Evolutionary conservation across 139 green algal species (phyloP), one percentile per base, ranked within the genome.

Genomic region (Axilococcus clingmanii): DNA sequence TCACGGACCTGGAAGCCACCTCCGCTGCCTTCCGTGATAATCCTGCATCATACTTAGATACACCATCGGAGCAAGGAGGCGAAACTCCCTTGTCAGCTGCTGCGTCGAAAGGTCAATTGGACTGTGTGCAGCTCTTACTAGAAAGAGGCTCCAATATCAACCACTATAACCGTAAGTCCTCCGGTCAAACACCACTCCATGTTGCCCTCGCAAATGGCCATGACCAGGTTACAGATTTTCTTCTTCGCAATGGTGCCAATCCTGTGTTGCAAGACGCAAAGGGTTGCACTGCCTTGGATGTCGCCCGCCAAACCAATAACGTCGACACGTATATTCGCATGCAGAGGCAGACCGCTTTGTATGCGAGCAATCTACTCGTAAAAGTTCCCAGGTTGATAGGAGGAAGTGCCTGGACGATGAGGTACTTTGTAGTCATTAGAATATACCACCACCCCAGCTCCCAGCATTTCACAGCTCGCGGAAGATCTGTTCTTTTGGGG

Each of bases 211-310:
- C 55, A 6, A 51, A 65, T 30, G 41, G 46, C 20, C 50, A 73
- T 28, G 52, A 54, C 23, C 23, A 42, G 6, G 25, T 74, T 24
- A 50, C 49, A n/a, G 68, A 72, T 19, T 24, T 74, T 55, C 57
- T 79, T 41, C 37, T 79, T 36, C 20, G 37, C 5, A 20, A 46
- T 15, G 57, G 59, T 14, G 61, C 61, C 7, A 73, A 66, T 27
- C 66, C 70, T 16, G 73, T 77, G 24, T 24, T 78, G 2, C 67
- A 78, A 24, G 78, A 78, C 57, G 19, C 22, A 12, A 62, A 57
- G 58, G 66, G 66, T 2, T 54, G 66, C 30, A 79, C 68, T 2
- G 44, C 61, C 24, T 55, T 79, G 38, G 71, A 79, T 45, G 33
- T 79, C n/a, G 71, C 71, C 23, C 74, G 71, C 50, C 46, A 57